Percentiles rank a stretch among this genome's conserved stretches.
Evolutionary conservation across 2,329 filamentous ascomycete species (phyloP).

Genomic region (Macrophomina tecta): DNA sequence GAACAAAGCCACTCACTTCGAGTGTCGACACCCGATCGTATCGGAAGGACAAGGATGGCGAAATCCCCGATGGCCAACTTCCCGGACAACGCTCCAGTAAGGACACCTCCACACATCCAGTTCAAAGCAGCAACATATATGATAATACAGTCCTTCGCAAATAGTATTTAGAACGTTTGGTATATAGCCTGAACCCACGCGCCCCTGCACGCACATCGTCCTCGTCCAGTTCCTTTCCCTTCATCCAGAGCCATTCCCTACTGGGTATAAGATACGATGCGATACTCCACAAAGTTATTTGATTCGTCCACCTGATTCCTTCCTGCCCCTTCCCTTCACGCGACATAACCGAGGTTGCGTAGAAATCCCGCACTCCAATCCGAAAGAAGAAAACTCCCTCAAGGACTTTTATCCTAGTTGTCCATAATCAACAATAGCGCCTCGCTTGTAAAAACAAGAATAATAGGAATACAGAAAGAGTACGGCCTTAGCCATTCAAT

Average conservation of each 20-base stretch:
- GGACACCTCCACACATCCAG: too few species aligned
- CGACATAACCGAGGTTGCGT: background rate
- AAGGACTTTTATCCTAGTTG: background rate
- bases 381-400: background rate
- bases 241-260: background rate
- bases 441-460: slow-evolving; percentile 3
- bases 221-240: background rate
- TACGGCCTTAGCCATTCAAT: background rate
- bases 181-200: background rate
- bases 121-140: too few species aligned
- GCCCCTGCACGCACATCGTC: background rate
- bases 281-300: background rate
- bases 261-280: background rate
- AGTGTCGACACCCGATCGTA: too few species aligned
- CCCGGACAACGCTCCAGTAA: too few species aligned
- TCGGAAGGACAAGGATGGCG: too few species aligned
- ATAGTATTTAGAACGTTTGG: background rate
- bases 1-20: too few species aligned
- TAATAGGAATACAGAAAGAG: background rate
- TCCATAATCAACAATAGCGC: slow-evolving; percentile 1
- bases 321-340: background rate
- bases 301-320: background rate
- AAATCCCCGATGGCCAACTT: too few species aligned
- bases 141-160: background rate
- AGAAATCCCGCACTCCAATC: background rate